These are phyloP conservation scores for Vitis labrusca DNA, from an alignment of 164 flowering plant genomes.

Conservation along the genomic window DNA sequence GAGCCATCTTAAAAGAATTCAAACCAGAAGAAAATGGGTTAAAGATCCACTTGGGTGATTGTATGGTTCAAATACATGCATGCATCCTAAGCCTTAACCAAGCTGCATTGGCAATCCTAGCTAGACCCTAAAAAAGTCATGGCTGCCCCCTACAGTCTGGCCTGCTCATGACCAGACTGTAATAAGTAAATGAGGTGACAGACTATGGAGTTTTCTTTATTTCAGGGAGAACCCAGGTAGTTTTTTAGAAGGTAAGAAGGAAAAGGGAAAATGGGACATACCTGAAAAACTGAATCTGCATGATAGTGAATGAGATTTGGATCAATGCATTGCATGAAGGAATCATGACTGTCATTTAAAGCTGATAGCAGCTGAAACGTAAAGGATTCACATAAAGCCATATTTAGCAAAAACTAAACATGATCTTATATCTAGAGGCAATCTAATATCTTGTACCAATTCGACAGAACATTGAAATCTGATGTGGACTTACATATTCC, in stretches of 20 bases:
- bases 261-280: slow-evolving; percentile 1
- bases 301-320: slow-evolving; percentile 29
- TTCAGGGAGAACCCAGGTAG: not conserved
- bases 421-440: no score
- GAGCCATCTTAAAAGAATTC: slow-evolving; percentile 23
- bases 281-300: slow-evolving; percentile 35
- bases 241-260: not conserved
- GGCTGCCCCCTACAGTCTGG: not conserved
- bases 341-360: slow-evolving; percentile 13
- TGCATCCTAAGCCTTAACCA: not conserved
- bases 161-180: no score
- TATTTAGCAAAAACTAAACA: no score
- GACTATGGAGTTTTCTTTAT: not conserved
- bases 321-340: slow-evolving; percentile 18
- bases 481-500: slow-evolving; percentile 19
- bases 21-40: not conserved
- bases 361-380: slow-evolving; percentile 26
- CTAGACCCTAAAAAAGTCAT: not conserved
- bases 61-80: no score
- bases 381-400: no score
- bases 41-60: not conserved
- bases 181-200: no score
- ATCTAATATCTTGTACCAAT: no score
- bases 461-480: not conserved
- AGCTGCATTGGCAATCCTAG: not conserved